Evolutionary conservation across 768 basidiomycete genomes (phyloP).

Genomic region (Psilocybe cubensis): DNA sequence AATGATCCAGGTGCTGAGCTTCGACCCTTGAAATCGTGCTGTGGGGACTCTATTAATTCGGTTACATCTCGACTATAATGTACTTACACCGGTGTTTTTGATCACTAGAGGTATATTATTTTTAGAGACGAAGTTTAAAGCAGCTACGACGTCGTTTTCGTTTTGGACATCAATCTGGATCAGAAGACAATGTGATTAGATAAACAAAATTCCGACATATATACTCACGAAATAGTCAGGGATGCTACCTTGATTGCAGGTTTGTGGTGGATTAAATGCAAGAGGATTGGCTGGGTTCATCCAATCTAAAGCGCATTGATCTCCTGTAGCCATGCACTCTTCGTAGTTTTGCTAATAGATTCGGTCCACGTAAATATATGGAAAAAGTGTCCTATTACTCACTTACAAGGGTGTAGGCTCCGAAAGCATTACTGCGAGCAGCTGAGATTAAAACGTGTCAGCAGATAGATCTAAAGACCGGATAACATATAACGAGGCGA

Average conservation of each 20-base stretch:
- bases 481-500: not conserved
- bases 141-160: constrained; percentile 43
- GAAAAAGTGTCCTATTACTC: not conserved
- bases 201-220: not conserved
- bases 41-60: not conserved
- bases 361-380: not conserved
- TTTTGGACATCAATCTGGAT: constrained; percentile 43
- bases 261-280: constrained; percentile 28
- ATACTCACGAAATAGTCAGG: constrained; percentile 40
- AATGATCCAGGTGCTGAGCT: constrained; percentile 49
- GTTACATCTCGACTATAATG: not conserved
- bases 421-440: constrained; percentile 14
- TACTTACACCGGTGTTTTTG: constrained; percentile 53
- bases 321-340: constrained; percentile 49
- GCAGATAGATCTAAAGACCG: not conserved
- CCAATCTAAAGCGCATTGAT: constrained; percentile 52
- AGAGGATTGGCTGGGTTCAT: constrained; percentile 30
- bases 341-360: constrained; percentile 48
- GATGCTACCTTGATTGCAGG: constrained; percentile 43
- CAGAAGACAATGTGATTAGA: not conserved
- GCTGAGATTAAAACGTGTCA: constrained; percentile 9
- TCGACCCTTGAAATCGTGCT: constrained; percentile 56
- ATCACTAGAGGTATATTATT: constrained; percentile 45
- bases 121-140: constrained; percentile 43
- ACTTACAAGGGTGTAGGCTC: constrained; percentile 12